phyloP scores from a whole-genome alignment of 2,329 filamentous ascomycete species.

The Aspergillus sp. region DNA sequence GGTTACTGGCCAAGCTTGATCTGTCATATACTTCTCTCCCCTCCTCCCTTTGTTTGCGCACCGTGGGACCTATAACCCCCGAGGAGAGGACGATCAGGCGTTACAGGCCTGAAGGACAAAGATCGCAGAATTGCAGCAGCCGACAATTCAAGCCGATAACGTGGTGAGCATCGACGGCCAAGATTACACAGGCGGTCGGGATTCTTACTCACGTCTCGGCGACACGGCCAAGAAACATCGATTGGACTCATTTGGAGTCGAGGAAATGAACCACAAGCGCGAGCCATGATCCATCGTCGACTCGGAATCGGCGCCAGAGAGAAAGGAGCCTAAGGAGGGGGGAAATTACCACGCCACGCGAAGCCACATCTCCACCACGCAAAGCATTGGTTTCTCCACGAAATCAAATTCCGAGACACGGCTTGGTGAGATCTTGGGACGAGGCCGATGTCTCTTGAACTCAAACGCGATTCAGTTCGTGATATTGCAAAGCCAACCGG shows the following conservation, averaged over 20 bases:
- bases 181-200: conserved; percentile 2
- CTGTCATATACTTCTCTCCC: background rate
- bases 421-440: background rate
- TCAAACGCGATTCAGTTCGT: background rate
- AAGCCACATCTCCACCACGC: conserved; percentile 1
- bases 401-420: conserved; percentile 1
- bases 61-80: background rate
- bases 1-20: conserved; percentile 1
- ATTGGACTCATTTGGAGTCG: background rate
- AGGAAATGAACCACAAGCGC: background rate
- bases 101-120: background rate
- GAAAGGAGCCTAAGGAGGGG: background rate
- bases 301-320: background rate
- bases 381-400: background rate
- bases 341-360: conserved; percentile 2
- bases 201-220: conserved; percentile 4
- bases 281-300: background rate
- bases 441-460: background rate
- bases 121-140: background rate
- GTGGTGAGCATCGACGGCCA: background rate
- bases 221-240: conserved; percentile 6
- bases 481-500: conserved; percentile 2
- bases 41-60: background rate
- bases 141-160: background rate
- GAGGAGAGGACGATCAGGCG: background rate